Conservation (phyloP, 257 asterid genomes). For the Nicotiana obtusifolia region DNA sequence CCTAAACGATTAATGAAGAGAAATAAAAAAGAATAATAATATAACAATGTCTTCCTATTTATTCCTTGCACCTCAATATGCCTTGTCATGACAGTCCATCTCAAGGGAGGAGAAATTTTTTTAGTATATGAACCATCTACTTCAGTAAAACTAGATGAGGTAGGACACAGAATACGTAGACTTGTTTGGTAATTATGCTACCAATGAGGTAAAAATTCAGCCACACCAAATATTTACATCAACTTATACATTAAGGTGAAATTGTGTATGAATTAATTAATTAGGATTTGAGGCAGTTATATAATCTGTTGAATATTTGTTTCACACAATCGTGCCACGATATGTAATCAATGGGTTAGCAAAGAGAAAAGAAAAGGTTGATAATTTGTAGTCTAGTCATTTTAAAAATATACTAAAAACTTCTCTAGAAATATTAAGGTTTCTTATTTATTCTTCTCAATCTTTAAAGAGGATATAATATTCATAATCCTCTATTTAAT, state of each 20-base stretch:
- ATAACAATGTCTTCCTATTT: background rate
- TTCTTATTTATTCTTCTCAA: no score
- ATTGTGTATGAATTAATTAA: no score
- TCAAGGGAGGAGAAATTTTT: background rate
- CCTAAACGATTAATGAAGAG: background rate
- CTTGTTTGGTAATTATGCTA: background rate
- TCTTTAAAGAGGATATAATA: no score
- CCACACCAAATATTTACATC: no score
- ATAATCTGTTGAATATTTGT: no score
- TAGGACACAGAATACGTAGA: background rate
- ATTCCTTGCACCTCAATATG: background rate
- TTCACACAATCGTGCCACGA: background rate
- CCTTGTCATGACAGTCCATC: constrained; percentile 3
- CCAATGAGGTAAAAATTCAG: no score
- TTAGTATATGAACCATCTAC: background rate
- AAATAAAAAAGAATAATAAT: no score
- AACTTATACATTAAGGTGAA: background rate
- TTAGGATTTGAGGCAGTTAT: no score
- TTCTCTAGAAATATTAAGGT: no score
- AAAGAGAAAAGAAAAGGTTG: background rate
- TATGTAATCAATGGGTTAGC: background rate
- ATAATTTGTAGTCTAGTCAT: background rate
- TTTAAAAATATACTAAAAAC: background rate
- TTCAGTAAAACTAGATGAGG: background rate
- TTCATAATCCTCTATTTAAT: background rate